phyloP scores from a whole-genome alignment of 345 rosid species.

The Erysimum cheiranthoides region DNA sequence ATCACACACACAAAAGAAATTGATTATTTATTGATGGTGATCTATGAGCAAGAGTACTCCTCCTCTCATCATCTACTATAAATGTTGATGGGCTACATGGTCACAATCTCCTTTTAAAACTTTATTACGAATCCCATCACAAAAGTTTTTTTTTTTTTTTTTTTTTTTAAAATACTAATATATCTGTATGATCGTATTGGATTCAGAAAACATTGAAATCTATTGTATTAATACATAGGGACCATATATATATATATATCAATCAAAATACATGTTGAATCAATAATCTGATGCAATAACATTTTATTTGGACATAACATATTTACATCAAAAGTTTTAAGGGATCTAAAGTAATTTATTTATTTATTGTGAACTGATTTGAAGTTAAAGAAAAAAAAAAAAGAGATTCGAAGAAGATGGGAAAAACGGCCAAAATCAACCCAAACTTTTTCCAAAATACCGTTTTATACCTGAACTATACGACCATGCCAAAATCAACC shows the following conservation, averaged over 20 bases:
- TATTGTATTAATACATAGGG: not conserved
- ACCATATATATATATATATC: not conserved
- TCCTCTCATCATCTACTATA: slow-evolving; percentile 7
- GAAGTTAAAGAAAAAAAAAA: too few relatives aligned
- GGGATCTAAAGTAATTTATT: not conserved
- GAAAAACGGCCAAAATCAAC: too few relatives aligned
- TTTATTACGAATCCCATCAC: not conserved
- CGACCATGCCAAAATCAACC: too few relatives aligned
- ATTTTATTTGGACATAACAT: not conserved
- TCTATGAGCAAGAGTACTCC: slow-evolving; percentile 1
- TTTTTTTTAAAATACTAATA: too few relatives aligned
- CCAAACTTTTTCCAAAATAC: too few relatives aligned
- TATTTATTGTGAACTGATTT: not conserved
- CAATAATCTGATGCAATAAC: not conserved
- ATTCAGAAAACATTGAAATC: slow-evolving; percentile 13
- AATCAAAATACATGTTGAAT: not conserved
- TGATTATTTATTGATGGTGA: slow-evolving; percentile 1
- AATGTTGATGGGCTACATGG: slow-evolving; percentile 23
- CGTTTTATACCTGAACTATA: too few relatives aligned
- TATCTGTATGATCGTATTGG: not conserved
- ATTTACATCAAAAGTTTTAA: not conserved
- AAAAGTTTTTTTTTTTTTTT: too few relatives aligned
- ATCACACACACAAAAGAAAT: not conserved
- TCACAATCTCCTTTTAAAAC: slow-evolving; percentile 8
- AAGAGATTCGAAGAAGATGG: too few relatives aligned